These are phyloP conservation scores for Calonectria naviculata DNA, from an alignment of 2,329 filamentous ascomycete genomes.

Conservation along the genomic window DNA sequence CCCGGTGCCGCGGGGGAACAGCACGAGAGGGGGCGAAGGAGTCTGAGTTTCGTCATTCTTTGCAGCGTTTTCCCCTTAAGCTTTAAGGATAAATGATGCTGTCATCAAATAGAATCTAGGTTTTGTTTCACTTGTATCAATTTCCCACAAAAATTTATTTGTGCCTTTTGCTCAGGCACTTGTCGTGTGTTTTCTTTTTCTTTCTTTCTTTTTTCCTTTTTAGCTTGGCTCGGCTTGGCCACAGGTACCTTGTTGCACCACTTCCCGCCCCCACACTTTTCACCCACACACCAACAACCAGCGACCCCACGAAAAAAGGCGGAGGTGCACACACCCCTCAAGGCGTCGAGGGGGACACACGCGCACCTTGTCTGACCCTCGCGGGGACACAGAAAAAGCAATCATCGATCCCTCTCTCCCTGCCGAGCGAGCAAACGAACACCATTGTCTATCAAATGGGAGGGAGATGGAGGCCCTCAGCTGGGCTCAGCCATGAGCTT, in stretches of 20 bases:
- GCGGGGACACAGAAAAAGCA: not conserved
- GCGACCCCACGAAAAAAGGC: slow-evolving; percentile 1
- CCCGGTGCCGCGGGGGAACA: not conserved
- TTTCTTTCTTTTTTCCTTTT: not conserved
- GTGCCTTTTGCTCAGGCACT: not conserved
- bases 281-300: not conserved
- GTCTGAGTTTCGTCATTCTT: not conserved
- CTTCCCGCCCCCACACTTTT: not conserved
- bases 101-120: not conserved
- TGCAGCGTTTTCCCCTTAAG: not conserved
- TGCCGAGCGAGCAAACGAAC: not conserved
- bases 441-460: not conserved
- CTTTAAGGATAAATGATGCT: not conserved
- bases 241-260: not conserved
- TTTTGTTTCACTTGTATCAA: not conserved
- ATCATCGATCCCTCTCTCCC: not conserved
- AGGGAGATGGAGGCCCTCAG: not conserved
- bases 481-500: not conserved
- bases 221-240: not conserved
- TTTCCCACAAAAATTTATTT: not conserved
- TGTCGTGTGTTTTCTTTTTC: too few species aligned
- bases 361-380: not conserved
- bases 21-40: not conserved
- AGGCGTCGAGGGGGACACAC: not conserved
- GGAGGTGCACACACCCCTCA: not conserved